Conservation (phyloP, 2,329 filamentous ascomycete genomes). For the Colletotrichum karsti region DNA sequence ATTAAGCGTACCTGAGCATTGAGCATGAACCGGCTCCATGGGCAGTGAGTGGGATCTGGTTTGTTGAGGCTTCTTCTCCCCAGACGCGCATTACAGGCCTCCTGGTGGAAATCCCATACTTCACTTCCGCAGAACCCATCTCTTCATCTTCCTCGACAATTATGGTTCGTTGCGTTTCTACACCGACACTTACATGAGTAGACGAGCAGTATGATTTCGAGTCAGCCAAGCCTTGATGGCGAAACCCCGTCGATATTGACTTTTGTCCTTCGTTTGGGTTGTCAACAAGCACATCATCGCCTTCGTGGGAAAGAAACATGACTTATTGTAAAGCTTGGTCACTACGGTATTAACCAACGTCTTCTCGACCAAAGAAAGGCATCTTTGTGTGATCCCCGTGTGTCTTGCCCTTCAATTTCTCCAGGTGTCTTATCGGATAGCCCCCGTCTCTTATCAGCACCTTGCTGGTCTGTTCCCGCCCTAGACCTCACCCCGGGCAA, state of each 20-base stretch:
- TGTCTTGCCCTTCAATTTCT: not conserved
- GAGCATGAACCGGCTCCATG: not conserved
- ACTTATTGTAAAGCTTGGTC: not conserved
- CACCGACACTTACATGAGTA: constrained; percentile 23
- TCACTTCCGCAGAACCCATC: not conserved
- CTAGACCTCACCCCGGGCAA: too few relatives aligned
- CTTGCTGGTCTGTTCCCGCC: too few relatives aligned
- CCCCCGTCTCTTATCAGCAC: constrained; percentile 3
- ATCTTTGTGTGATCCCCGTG: constrained; percentile 13
- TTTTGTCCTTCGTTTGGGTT: not conserved
- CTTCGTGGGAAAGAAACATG: not conserved
- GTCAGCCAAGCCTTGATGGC: constrained; percentile 10
- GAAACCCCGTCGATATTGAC: not conserved
- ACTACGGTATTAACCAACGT: not conserved
- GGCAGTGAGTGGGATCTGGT: not conserved
- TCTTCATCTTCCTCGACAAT: not conserved
- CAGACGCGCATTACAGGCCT: not conserved
- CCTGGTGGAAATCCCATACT: not conserved
- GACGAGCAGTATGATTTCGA: not conserved
- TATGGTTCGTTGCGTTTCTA: not conserved
- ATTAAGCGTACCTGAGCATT: not conserved
- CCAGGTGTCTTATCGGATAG: constrained; percentile 11
- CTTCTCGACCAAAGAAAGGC: not conserved
- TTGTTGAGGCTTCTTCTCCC: not conserved
- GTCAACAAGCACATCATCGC: too few relatives aligned